These are phyloP conservation scores for Yamadazyma dushanensis DNA, from an alignment of 1,139 yeast species.

Conservation along the genomic window DNA sequence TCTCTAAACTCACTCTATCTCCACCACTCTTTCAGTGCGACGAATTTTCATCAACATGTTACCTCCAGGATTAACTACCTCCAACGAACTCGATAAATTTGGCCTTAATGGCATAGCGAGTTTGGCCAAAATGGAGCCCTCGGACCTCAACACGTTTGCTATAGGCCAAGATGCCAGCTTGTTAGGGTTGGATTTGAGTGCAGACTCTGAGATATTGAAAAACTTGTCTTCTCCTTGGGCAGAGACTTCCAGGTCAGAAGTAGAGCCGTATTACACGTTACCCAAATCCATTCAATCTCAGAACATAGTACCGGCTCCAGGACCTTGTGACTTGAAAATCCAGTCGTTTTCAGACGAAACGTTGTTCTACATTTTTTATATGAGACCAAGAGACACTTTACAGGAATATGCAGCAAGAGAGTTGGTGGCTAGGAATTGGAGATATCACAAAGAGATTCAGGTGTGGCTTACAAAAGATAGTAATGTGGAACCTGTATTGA, in stretches of 20 bases:
- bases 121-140: slow-evolving; percentile 66
- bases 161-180: slow-evolving; percentile 81
- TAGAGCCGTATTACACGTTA: slow-evolving; percentile 74
- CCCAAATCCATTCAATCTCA: slow-evolving; percentile 59
- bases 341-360: slow-evolving; percentile 87
- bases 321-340: slow-evolving; percentile 64
- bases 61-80: slow-evolving; percentile 31
- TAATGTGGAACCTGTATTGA: slow-evolving; percentile 82
- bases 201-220: slow-evolving; percentile 53
- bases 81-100: slow-evolving; percentile 52
- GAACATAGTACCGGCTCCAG: slow-evolving; percentile 45
- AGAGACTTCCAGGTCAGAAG: slow-evolving; percentile 85
- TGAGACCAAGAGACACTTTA: slow-evolving; percentile 87
- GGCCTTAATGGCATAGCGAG: slow-evolving; percentile 76
- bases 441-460: slow-evolving; percentile 92
- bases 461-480: slow-evolving; percentile 97
- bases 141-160: slow-evolving; percentile 68
- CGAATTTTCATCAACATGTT: slow-evolving; percentile 17
- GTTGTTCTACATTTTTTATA: slow-evolving; percentile 87
- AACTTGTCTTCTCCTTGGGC: slow-evolving; percentile 94
- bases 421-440: slow-evolving; percentile 88
- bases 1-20: neutral
- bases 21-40: neutral
- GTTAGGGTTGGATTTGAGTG: slow-evolving; percentile 64
- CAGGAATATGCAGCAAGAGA: slow-evolving; percentile 95